phyloP scores from a whole-genome alignment of 1,284 basidiomycete genomes.

The Xerocomus minutiporus region DNA sequence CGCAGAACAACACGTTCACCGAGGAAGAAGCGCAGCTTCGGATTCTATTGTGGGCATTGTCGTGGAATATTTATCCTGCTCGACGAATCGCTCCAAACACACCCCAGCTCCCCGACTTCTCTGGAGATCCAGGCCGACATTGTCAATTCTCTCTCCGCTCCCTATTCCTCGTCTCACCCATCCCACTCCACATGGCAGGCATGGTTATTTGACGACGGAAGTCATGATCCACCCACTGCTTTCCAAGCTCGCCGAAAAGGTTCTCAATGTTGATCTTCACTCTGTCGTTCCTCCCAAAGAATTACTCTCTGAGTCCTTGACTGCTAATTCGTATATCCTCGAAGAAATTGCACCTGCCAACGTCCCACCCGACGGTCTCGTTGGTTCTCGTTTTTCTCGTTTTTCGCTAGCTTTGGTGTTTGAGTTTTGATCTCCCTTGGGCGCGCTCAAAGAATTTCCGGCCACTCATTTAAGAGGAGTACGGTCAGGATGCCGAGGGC shows the following conservation, averaged over 20 bases:
- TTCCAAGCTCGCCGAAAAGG: conserved; percentile 69
- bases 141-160: conserved; percentile 75
- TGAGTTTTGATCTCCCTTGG: not conserved
- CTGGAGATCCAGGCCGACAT: conserved; percentile 82
- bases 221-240: conserved; percentile 76
- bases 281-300: conserved; percentile 53
- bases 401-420: no score
- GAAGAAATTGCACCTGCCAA: conserved; percentile 54
- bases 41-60: conserved; percentile 79
- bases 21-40: conserved; percentile 71
- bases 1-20: conserved; percentile 60
- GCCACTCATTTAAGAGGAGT: conserved; percentile 70
- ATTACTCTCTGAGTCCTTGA: conserved; percentile 59
- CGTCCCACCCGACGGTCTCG: conserved; percentile 16
- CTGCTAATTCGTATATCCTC: conserved; percentile 68
- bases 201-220: conserved; percentile 73
- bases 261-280: conserved; percentile 64
- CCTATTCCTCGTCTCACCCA: conserved; percentile 80
- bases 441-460: conserved; percentile 77
- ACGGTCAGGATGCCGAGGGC: conserved; percentile 78
- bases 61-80: conserved; percentile 79
- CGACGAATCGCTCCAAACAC: conserved; percentile 78
- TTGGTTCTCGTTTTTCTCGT: conserved; percentile 1
- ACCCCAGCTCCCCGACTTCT: conserved; percentile 48
- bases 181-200: conserved; percentile 78